Percentiles rank a stretch among this genome's conserved stretches.
phyloP scores from a whole-genome alignment of 345 rosid genomes.

The Nasturtium officinale region DNA sequence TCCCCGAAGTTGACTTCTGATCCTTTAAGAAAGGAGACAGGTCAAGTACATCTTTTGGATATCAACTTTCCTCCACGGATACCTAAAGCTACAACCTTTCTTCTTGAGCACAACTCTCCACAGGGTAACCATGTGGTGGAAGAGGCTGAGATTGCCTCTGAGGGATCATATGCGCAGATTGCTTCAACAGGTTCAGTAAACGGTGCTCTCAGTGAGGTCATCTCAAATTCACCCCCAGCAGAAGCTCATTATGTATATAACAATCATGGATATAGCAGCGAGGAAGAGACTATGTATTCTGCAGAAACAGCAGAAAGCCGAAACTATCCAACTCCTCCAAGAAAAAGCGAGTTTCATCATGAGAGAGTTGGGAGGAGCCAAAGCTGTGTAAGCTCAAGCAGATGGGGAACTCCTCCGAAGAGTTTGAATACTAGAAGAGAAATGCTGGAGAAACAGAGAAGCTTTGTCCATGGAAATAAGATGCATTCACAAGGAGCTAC shows the following conservation, averaged over 20 bases:
- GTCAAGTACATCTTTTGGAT: slow-evolving; percentile 74
- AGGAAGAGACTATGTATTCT: slow-evolving; percentile 96
- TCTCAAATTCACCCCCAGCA: slow-evolving; percentile 42
- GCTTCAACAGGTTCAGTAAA: slow-evolving; percentile 74
- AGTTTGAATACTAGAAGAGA: slow-evolving; percentile 53
- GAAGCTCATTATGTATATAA: slow-evolving; percentile 35
- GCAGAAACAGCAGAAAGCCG: slow-evolving; percentile 98
- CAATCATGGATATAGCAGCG: slow-evolving; percentile 51
- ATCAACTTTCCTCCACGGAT: slow-evolving; percentile 80
- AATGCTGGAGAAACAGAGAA: slow-evolving; percentile 73
- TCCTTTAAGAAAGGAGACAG: slow-evolving; percentile 63
- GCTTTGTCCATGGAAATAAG: slow-evolving; percentile 73
- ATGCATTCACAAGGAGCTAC: slow-evolving; percentile 74
- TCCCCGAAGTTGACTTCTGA: slow-evolving; percentile 68
- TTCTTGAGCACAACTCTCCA: slow-evolving; percentile 31
- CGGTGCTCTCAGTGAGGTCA: slow-evolving; percentile 60
- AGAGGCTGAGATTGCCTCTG: slow-evolving; percentile 37
- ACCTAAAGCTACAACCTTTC: slow-evolving; percentile 45
- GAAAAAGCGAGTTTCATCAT: slow-evolving; percentile 55
- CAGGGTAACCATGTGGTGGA: slow-evolving; percentile 35
- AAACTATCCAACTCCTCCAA: slow-evolving; percentile 76
- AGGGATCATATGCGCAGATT: slow-evolving; percentile 52
- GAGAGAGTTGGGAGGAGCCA: slow-evolving; percentile 88
- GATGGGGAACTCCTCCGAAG: slow-evolving; percentile 73
- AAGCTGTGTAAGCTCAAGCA: slow-evolving; percentile 74